These are phyloP conservation scores for Blastobotrys capitulatus DNA, from an alignment of 1,139 yeast genomes.

Conservation along the genomic window DNA sequence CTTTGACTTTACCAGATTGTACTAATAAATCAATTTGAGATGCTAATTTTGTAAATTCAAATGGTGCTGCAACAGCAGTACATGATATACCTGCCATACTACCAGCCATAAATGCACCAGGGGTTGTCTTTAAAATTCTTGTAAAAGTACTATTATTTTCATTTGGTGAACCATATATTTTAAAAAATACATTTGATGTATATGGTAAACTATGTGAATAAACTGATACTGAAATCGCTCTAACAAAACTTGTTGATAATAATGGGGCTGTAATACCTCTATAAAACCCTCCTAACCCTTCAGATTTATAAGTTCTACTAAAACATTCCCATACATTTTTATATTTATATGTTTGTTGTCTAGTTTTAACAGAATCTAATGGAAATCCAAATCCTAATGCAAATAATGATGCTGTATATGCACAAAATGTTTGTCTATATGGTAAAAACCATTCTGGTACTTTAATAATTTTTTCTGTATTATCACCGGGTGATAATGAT, in stretches of 20 bases:
- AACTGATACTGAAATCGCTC: slow-evolving; percentile 49
- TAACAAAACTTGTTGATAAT: slow-evolving; percentile 24
- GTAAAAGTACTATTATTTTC: slow-evolving; percentile 12
- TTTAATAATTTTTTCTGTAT: background rate
- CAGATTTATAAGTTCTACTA: slow-evolving; percentile 48
- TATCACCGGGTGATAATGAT: slow-evolving; percentile 8
- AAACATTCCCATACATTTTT: slow-evolving; percentile 56
- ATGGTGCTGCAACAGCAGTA: slow-evolving; percentile 72
- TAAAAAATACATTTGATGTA: slow-evolving; percentile 23
- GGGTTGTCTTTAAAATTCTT: slow-evolving; percentile 48
- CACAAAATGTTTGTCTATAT: slow-evolving; percentile 52
- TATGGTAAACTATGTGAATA: slow-evolving; percentile 55
- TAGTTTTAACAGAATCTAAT: slow-evolving; percentile 73
- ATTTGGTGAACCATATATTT: slow-evolving; percentile 20
- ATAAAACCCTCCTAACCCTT: slow-evolving; percentile 68
- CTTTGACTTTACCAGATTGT: background rate
- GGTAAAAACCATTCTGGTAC: slow-evolving; percentile 40
- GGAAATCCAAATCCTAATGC: slow-evolving; percentile 80
- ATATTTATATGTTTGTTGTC: slow-evolving; percentile 77
- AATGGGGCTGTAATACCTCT: slow-evolving; percentile 50
- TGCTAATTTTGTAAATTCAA: slow-evolving; percentile 76
- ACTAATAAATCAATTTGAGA: slow-evolving; percentile 57
- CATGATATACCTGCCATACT: slow-evolving; percentile 60
- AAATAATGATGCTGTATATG: slow-evolving; percentile 57
- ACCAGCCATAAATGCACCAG: slow-evolving; percentile 64